Percentiles rank a stretch among this genome's conserved stretches.
phyloP scores from a whole-genome alignment of 176 grass and related monocot species.

The Puccinellia tenuiflora region DNA sequence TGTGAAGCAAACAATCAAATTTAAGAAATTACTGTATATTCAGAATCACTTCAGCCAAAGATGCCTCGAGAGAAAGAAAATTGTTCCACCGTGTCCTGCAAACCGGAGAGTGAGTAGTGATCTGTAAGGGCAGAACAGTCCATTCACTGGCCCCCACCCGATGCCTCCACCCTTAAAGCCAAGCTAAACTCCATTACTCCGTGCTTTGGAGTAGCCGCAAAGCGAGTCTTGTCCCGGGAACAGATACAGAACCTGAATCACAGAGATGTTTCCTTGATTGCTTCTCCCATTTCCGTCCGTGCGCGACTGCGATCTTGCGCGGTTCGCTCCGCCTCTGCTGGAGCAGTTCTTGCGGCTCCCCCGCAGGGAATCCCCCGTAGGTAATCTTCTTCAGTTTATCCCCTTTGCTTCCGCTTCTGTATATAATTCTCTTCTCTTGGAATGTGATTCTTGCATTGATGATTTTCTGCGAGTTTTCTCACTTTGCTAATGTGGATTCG shows the following conservation, averaged over 20 bases:
- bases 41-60: too few relatives aligned
- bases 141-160: neutral
- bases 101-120: neutral
- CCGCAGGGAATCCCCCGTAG: neutral
- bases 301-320: neutral
- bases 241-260: constrained; percentile 16
- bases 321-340: neutral
- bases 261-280: constrained; percentile 25
- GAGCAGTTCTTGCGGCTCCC: neutral
- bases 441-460: neutral
- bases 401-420: neutral
- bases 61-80: too few relatives aligned
- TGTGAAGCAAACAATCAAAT: too few relatives aligned
- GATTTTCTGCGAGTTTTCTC: neutral
- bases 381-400: neutral
- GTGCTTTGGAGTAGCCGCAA: constrained; percentile 41
- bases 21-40: too few relatives aligned
- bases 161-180: constrained; percentile 18
- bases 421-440: neutral
- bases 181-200: constrained; percentile 28
- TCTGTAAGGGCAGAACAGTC: neutral
- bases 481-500: neutral
- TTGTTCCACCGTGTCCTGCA: neutral
- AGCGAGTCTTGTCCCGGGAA: constrained; percentile 18
- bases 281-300: neutral